These are phyloP conservation scores for Sesbania bispinosa DNA, from an alignment of 306 rosid genomes.

Conservation along the genomic window DNA sequence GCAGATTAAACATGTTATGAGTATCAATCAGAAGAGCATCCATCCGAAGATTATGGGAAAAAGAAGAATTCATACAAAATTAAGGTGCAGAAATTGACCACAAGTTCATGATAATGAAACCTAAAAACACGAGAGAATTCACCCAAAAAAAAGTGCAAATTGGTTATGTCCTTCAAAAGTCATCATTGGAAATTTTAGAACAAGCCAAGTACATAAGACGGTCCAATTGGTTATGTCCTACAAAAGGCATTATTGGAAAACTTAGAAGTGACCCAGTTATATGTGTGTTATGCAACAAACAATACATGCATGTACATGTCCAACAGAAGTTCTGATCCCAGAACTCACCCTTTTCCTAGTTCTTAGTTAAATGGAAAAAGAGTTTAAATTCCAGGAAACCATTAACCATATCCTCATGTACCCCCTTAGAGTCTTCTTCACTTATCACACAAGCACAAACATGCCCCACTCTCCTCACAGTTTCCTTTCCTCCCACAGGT, in stretches of 20 bases:
- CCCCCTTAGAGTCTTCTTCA: not conserved
- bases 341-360: not conserved
- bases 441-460: not conserved
- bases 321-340: not conserved
- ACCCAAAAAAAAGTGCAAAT: too few relatives aligned
- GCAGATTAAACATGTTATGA: constrained; percentile 14
- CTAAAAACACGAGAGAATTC: too few relatives aligned
- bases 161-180: too few relatives aligned
- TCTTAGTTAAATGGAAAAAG: not conserved
- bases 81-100: not conserved
- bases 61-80: not conserved
- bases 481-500: not conserved
- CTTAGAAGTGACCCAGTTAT: too few relatives aligned
- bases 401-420: not conserved
- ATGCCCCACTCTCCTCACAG: not conserved
- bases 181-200: too few relatives aligned
- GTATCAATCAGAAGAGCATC: not conserved
- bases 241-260: too few relatives aligned
- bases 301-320: not conserved
- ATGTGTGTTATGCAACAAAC: not conserved
- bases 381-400: constrained; percentile 11
- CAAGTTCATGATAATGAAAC: too few relatives aligned
- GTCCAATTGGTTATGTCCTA: too few relatives aligned
- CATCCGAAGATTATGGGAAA: not conserved
- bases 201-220: too few relatives aligned